Percentiles rank a stretch among this genome's conserved stretches.
phyloP scores from a whole-genome alignment of 352 stramenopile genomes.

The Pythium phragmitis region DNA sequence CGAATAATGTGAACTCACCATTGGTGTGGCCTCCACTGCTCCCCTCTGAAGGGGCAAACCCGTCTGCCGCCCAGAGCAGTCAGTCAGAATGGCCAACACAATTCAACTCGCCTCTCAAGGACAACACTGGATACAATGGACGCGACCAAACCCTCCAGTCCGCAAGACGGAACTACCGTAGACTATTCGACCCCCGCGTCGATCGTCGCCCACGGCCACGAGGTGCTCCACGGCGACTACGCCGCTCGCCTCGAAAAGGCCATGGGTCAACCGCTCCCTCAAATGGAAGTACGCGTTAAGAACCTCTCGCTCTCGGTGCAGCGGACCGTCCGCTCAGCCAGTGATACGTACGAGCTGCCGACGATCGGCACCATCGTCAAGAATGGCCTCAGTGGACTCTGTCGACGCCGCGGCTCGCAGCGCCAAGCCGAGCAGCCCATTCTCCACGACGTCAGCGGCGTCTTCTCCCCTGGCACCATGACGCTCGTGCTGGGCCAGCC shows the following conservation, averaged over 20 bases:
- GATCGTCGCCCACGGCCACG: conserved; percentile 35
- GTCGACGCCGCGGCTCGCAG: conserved; percentile 26
- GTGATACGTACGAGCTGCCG: conserved; percentile 18
- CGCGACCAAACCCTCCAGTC: no score
- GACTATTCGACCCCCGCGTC: background rate
- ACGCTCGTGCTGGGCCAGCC: conserved; percentile 14
- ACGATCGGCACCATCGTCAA: conserved; percentile 16
- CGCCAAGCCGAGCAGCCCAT: conserved; percentile 34
- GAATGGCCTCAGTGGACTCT: background rate
- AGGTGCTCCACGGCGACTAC: conserved; percentile 35
- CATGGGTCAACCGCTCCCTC: conserved; percentile 30
- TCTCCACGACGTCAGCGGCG: conserved; percentile 26
- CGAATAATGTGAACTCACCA: no score
- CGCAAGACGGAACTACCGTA: no score
- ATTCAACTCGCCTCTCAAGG: background rate
- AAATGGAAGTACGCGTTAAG: conserved; percentile 50
- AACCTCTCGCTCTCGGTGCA: conserved; percentile 29
- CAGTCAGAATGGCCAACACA: background rate
- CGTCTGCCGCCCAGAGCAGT: background rate
- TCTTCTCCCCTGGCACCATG: conserved; percentile 32
- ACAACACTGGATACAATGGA: background rate
- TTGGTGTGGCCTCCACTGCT: no score
- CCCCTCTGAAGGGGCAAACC: no score
- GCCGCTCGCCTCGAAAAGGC: conserved; percentile 28
- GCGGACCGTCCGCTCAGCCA: conserved; percentile 1